phyloP scores from a whole-genome alignment of 202 grass and related monocot species.

The Carex arenaria region DNA sequence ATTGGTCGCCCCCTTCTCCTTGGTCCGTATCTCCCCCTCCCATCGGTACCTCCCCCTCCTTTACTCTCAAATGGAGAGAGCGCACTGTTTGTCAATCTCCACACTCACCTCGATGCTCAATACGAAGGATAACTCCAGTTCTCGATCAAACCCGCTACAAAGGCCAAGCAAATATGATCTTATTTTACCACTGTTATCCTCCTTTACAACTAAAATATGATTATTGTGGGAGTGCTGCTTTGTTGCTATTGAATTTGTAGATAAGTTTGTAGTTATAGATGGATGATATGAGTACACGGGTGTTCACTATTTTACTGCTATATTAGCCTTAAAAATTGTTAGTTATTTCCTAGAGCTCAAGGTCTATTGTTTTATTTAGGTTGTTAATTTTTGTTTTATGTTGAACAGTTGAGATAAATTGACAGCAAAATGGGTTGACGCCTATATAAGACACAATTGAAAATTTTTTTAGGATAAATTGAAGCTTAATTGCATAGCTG shows the following conservation, averaged over 20 bases:
- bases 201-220: not conserved
- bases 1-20: too few species aligned
- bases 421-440: not conserved
- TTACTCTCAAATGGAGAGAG: too few species aligned
- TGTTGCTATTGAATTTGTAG: conserved; percentile 28
- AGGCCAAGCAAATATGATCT: too few species aligned
- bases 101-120: too few species aligned
- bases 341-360: conserved; percentile 27
- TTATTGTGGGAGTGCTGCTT: not conserved
- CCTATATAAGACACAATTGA: not conserved
- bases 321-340: conserved; percentile 89
- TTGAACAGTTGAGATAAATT: not conserved
- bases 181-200: not conserved
- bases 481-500: not conserved
- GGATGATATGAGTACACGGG: conserved; percentile 93
- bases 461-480: not conserved
- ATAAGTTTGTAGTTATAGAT: conserved; percentile 83
- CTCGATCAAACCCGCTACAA: too few species aligned
- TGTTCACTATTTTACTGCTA: conserved; percentile 88
- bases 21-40: too few species aligned
- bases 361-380: not conserved
- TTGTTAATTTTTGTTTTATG: not conserved
- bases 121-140: too few species aligned
- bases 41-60: too few species aligned
- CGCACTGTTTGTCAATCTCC: too few species aligned